Evolutionary conservation across 345 rosid genomes (phyloP), one percentile per base, ranked within the genome.

Genomic region (Pugionium cornutum): DNA sequence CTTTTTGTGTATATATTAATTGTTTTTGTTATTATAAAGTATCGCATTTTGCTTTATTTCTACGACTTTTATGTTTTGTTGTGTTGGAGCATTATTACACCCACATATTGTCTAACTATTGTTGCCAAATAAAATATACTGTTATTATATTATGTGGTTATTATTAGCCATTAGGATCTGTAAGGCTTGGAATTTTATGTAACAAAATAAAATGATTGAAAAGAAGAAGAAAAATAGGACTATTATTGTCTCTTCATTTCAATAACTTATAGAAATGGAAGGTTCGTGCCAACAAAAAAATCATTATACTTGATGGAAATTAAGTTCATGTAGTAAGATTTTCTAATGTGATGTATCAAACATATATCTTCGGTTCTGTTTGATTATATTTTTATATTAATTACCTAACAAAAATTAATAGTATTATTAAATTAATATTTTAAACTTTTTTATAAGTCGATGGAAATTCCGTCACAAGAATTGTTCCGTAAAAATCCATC

Each of bases 11-110:
- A 7, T 64, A 41, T 29, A 46, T 28, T 29, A 1, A 40, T 68
- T 58, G 7, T 67, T 68, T 49, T 25, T 11, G 7, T 5, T 35
- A 1, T 7, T 32, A 10, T 2, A 18, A 32, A 45, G 4, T 39
- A 26, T 11, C 28, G 54, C 39, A 63, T 27, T 56, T 62, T 47
- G 45, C 53, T 57, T 58, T 56, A 57, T 57, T 72, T 31, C 35
- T 1, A 54, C 41, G 68, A 70, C 57, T 54, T 70, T 39, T 32
- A 8, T 60, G 52, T 33, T n/a, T 61, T 43, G 27, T 69, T 44
- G 51, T n/a, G 29, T 42, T 26, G 0, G 66, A 52, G 53, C 11
- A 50, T 7, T 70, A 28, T 53, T 54, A 54, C 64, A 51, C 51
- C 69, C 44, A 39, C 75, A 61, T 34, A 8, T 29, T 33, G 39